Percentiles rank a stretch among this genome's conserved stretches.
These are phyloP conservation scores for Leccinum rimulosum DNA, from an alignment of 768 basidiomycete genomes.

Conservation along the genomic window DNA sequence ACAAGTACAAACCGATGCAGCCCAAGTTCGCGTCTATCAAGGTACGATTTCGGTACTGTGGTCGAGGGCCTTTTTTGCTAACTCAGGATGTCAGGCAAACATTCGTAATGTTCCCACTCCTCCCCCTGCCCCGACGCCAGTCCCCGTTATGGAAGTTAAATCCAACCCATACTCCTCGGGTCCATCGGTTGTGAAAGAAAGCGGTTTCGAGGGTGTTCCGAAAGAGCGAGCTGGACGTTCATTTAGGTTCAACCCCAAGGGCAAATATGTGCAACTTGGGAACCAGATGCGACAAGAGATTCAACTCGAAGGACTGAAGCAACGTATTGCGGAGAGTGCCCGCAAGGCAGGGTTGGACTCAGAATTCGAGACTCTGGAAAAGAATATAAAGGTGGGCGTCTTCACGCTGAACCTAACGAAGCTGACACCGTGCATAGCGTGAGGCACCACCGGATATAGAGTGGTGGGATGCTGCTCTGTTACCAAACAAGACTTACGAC, in stretches of 20 bases:
- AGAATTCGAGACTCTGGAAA: constrained; percentile 90
- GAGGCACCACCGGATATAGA: constrained; percentile 86
- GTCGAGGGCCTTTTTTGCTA: background rate
- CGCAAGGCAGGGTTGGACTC: constrained; percentile 91
- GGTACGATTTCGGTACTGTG: constrained; percentile 37
- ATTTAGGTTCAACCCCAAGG: constrained; percentile 89
- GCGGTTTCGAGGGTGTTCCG: constrained; percentile 70
- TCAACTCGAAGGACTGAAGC: constrained; percentile 88
- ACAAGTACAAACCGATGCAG: constrained; percentile 97
- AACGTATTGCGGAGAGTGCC: constrained; percentile 89
- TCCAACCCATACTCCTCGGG: constrained; percentile 78
- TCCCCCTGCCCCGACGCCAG: constrained; percentile 38
- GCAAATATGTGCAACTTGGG: constrained; percentile 79
- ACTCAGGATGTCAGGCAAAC: constrained; percentile 54
- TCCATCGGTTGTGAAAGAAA: constrained; percentile 47
- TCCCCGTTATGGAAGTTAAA: constrained; percentile 40
- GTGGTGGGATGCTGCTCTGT: constrained; percentile 94
- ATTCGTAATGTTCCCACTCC: constrained; percentile 71
- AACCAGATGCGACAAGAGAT: constrained; percentile 70
- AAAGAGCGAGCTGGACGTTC: constrained; percentile 65
- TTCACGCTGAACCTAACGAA: background rate
- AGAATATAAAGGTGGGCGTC: constrained; percentile 72
- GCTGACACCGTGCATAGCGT: constrained; percentile 45
- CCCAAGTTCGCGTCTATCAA: constrained; percentile 98
- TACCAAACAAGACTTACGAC: constrained; percentile 78